Base-by-base conservation (phyloP, 306 rosid species). In the Sechiopsis laciniata region DNA sequence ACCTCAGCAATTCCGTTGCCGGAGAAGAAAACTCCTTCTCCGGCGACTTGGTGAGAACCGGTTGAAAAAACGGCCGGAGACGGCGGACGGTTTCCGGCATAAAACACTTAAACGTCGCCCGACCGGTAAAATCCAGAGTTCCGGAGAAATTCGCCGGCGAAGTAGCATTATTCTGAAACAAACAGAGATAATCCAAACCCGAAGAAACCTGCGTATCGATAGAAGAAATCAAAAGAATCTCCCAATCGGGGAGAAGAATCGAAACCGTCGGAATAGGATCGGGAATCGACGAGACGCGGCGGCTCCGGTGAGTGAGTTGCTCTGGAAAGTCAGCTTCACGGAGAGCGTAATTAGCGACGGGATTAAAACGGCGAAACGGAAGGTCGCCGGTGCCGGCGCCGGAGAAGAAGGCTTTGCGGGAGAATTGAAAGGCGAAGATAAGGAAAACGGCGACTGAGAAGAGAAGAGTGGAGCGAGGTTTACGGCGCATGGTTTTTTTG, bases 221-320 rank as follows among this genome's bases (percentile, higher is more conserved):
- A 0, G 83, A 75, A 32, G 77, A 74, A 45, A 88, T 59, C 35
- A 88, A 11, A n/a, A 91, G 82, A 65, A 91, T 50, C 74, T 88
- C 86, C 97, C 96, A 91, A 52, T 78, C 91, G 0, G 97, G 87
- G 0, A 91, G 24, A 0, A 91, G 88, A 51, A 87, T 7, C 4
- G 97, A 76, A 46, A 79, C 78, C 48, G 89, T 50, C 51, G 84
- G 14, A 52, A 78, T 10, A 21, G 32, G 8, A 45, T 66, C n/a
- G 10, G 78, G 21, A 59, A 80, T 10, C 10, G 87, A 89, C 6
- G 89, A 75, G 0, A 84, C 88, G 3, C n/a, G 85, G 32, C 88
- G 88, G 22, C 74, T 50, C 57, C 69, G 76, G 29, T 56, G 83
- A 14, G 26, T 3, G 78, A 68, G 52, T 0, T 74, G 37, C 0